Conservation (phyloP, 2,329 filamentous ascomycete species). For the Cadophora sp. region DNA sequence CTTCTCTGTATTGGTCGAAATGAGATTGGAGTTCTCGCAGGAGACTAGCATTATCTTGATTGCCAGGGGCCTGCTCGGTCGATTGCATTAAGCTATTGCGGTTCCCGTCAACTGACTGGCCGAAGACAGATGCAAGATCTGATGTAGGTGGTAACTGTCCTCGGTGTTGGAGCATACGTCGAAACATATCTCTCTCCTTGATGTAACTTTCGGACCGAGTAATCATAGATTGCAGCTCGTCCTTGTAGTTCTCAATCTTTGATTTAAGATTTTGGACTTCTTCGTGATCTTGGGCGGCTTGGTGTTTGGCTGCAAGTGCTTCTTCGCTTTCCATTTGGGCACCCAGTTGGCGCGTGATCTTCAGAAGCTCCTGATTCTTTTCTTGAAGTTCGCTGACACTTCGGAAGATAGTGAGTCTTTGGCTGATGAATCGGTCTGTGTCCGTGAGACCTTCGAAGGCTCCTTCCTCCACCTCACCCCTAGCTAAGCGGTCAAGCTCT, state of each 20-base stretch:
- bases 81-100: conserved; percentile 61
- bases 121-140: conserved; percentile 73
- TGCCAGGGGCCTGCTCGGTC: conserved; percentile 60
- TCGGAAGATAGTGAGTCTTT: conserved; percentile 89
- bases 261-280: conserved; percentile 77
- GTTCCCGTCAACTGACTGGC: conserved; percentile 69
- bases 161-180: conserved; percentile 85
- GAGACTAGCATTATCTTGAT: conserved; percentile 76
- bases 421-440: conserved; percentile 87
- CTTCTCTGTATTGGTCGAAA: conserved; percentile 88
- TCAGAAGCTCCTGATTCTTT: conserved; percentile 85
- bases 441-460: conserved; percentile 78
- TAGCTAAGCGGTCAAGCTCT: conserved; percentile 79
- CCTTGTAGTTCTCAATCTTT: conserved; percentile 78
- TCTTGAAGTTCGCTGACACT: conserved; percentile 83
- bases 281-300: conserved; percentile 68
- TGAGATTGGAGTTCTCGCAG: conserved; percentile 88
- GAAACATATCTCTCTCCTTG: conserved; percentile 96
- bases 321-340: conserved; percentile 93
- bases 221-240: conserved; percentile 83
- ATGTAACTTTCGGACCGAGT: conserved; percentile 91
- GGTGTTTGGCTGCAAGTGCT: conserved; percentile 69
- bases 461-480: conserved; percentile 75
- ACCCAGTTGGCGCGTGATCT: conserved; percentile 82
- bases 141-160: conserved; percentile 63